Evolutionary conservation across 75 land plant species (phyloP), one percentile per base, ranked within the genome.

Genomic region (Sequoia sempervirens): DNA sequence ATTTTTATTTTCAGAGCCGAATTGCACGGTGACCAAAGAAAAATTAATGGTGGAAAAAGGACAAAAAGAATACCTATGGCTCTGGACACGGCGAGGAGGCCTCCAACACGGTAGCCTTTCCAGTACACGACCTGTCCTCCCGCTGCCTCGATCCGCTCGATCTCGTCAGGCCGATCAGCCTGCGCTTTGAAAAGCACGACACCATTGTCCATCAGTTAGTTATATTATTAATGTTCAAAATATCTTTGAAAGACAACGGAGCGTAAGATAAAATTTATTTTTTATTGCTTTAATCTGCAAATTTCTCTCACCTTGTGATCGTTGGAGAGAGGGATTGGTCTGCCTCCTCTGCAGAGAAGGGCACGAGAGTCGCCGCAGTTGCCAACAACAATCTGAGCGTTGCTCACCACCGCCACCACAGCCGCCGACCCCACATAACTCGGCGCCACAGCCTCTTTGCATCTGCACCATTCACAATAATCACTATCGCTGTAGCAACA

Each of bases 361-460:
- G 97, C 99, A 28, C 99, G 88, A n/a, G 97, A 96, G 75, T 96
- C 99, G 13, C 99, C 99, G 86, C 97, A 94, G 87, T 94, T 94
- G 72, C 93, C 89, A 5, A 90, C 85, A 45, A 88, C 58, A n/a
- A 90, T 82, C 78, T 83, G 72, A 52, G 64, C 32, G 70, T 10
- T 26, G 38, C 85, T 84, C 36, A 90, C 79, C 26, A 88, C 75
- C 8, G 87, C 89, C 50, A 88, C 89, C 23, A 90, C 87, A 0
- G 89, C 91, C 17, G 89, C 87, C 82, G 84, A 70, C 86, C 85
- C 82, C 0, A 83, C 84, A 46, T 85, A n/a, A 47, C 69, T 80
- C 83, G 36, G 30, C 12, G 72, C 72, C 7, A 68, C 34, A 1
- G n/a, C 36, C 74, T 87, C 86, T 45, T 46, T 53, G 80, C 79